phyloP scores from a whole-genome alignment of 371 early-diverging fungal genomes.

The Apophysomyces elegans region DNA sequence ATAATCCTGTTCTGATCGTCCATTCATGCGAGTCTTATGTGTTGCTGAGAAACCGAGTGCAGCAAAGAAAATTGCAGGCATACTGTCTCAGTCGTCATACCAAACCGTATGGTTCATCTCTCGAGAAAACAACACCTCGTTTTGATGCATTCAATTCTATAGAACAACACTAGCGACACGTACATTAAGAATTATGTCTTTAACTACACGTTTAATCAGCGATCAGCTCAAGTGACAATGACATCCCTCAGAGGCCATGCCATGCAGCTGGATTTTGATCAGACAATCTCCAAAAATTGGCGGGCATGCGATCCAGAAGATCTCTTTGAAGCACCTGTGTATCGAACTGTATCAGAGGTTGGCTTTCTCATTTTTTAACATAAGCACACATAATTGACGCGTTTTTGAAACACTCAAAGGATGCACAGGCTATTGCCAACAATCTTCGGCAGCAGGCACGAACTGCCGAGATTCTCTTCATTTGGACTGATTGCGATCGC shows the following conservation, averaged over 20 bases:
- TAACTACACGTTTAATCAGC: conserved; percentile 59
- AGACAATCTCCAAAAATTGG: conserved; percentile 65
- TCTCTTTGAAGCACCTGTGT: conserved; percentile 71
- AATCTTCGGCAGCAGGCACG: conserved; percentile 73
- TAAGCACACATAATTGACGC: not conserved
- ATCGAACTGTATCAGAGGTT: conserved; percentile 38
- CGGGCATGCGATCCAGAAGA: conserved; percentile 46
- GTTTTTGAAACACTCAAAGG: conserved; percentile 9
- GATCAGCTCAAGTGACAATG: conserved; percentile 74
- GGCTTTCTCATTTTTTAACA: no score
- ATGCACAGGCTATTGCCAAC: conserved; percentile 3
- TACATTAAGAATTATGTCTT: conserved; percentile 87
- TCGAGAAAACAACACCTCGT: conserved; percentile 7
- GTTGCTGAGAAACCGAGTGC: conserved; percentile 99
- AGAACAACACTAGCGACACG: conserved; percentile 60
- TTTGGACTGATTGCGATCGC: conserved; percentile 99
- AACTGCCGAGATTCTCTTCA: conserved; percentile 75
- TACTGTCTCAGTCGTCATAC: conserved; percentile 64
- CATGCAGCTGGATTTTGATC: conserved; percentile 66
- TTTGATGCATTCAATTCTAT: conserved; percentile 8
- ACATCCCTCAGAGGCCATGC: conserved; percentile 90
- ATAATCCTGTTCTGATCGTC: not conserved
- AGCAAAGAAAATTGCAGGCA: conserved; percentile 87
- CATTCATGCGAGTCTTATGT: conserved; percentile 74
- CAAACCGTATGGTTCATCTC: conserved; percentile 31